Base-by-base conservation (phyloP, 1,284 basidiomycete species). In the Ceratobasidium sp. region DNA sequence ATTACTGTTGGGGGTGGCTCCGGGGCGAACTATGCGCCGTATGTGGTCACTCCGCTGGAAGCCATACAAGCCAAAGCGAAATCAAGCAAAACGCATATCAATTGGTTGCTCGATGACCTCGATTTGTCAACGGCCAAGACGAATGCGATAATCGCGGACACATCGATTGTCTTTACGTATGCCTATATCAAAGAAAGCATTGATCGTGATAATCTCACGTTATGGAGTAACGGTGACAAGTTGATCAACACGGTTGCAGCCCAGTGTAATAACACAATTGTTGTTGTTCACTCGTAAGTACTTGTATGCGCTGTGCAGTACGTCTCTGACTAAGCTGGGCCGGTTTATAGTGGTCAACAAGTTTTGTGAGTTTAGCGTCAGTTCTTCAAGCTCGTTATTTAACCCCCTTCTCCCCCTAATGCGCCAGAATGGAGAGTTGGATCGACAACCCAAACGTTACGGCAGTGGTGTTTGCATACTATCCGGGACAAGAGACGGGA, bases 401-500 rank as follows among this genome's bases (percentile, higher is more conserved):
- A 3, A 10, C 12, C 4, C 35, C 29, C 31, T 12, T 10, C 25
- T 42, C 2, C n/a, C 22, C 25, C 47, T 12, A 43, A 78, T 87
- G 89, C 75, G 74, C 85, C 72, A 76, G 85, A 62, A 75, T 80
- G 43, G 82, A 87, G 78, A 83, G 84, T 13, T 87, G 85, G 86
- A 73, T 83, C 45, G 74, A 80, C 12, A 83, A 90, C 77, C 86
- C 86, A 54, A 91, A 90, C 73, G 84, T 93, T 70, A 65, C 60
- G 17, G 62, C 68, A 3, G 71, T 13, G 17, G 3, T 69, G 7
- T 74, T 70, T 45, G 75, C 76, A 15, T 70, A 75, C 29, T 68
- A 75, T 47, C 79, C 80, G 20, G 82, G 82, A 29, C 79, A 82
- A 72, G 81, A 83, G 73, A 77, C 78, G 2, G 82, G 82, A 17